These are phyloP conservation scores for Pestalotiopsis sp. DNA, from an alignment of 2,329 filamentous ascomycete species.

Conservation along the genomic window DNA sequence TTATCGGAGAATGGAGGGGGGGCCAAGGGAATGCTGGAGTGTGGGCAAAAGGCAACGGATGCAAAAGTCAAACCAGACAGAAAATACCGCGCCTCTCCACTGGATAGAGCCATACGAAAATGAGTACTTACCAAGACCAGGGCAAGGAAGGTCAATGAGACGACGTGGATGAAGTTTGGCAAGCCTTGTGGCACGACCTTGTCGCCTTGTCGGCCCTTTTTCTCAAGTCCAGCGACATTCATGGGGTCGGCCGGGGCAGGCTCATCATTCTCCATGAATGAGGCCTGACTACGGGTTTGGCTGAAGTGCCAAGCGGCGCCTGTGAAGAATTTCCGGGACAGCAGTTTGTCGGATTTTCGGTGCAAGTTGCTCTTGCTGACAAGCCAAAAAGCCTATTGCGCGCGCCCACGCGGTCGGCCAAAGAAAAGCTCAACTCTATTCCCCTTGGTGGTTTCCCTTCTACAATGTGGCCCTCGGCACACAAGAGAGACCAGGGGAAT, in stretches of 20 bases:
- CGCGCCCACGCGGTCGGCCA: not conserved
- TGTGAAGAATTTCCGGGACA: constrained; percentile 10
- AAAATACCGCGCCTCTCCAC: constrained; percentile 21
- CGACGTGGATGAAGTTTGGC: constrained; percentile 29
- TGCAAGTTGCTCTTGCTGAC: constrained; percentile 1
- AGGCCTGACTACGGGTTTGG: constrained; percentile 5
- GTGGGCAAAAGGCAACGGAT: constrained; percentile 18
- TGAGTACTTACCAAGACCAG: constrained; percentile 33
- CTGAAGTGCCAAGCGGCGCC: constrained; percentile 10
- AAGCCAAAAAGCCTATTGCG: not conserved
- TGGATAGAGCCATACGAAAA: constrained; percentile 10
- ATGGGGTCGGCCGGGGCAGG: constrained; percentile 12
- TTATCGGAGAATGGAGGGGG: not conserved
- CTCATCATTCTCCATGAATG: constrained; percentile 5
- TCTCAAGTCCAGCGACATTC: constrained; percentile 5
- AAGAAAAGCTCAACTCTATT: not conserved
- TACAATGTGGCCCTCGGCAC: not conserved
- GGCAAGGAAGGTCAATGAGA: constrained; percentile 32
- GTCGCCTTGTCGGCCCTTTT: constrained; percentile 19
- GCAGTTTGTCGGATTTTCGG: constrained; percentile 11
- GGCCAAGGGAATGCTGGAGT: constrained; percentile 19
- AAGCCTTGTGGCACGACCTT: constrained; percentile 12
- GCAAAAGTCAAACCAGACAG: constrained; percentile 19
- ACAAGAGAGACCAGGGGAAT: not conserved
- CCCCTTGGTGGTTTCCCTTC: not conserved